Conservation (phyloP, 441 rosid species). For the Adansonia madagascariensis region DNA sequence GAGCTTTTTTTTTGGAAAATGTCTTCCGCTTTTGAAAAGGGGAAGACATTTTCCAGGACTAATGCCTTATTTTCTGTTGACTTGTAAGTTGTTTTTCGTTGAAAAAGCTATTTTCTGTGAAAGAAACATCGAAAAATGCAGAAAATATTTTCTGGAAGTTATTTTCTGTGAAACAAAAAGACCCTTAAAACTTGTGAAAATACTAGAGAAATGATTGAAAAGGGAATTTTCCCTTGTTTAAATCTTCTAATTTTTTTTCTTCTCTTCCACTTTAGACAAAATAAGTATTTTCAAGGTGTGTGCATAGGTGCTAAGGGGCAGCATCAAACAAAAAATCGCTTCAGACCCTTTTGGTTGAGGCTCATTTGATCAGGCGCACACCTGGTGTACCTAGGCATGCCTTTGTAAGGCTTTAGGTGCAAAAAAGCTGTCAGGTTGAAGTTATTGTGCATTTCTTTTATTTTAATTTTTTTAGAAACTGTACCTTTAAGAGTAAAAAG, state of each 20-base stretch:
- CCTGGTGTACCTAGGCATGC: background rate
- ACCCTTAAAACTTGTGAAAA: slow-evolving; percentile 2
- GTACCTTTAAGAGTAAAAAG: slow-evolving; percentile 6
- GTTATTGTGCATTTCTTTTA: background rate
- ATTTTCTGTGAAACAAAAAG: too few species aligned
- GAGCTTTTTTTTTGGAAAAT: too few species aligned
- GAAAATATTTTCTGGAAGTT: too few species aligned
- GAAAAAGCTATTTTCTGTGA: too few species aligned
- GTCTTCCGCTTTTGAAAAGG: too few species aligned
- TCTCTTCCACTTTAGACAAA: background rate
- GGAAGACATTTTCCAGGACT: too few species aligned
- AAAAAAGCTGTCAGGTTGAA: background rate
- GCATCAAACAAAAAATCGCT: background rate
- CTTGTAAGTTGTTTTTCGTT: too few species aligned
- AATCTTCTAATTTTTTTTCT: background rate
- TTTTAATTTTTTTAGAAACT: background rate
- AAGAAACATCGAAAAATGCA: too few species aligned
- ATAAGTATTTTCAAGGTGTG: background rate
- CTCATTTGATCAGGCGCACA: background rate
- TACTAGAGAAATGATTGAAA: background rate
- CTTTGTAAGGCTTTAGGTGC: background rate
- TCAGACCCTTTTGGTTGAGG: background rate
- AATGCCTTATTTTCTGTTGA: too few species aligned
- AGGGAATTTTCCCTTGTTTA: background rate
- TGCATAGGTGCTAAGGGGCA: background rate